phyloP scores from a whole-genome alignment of 805 yeast genomes.

The Brettanomyces naardenensis region DNA sequence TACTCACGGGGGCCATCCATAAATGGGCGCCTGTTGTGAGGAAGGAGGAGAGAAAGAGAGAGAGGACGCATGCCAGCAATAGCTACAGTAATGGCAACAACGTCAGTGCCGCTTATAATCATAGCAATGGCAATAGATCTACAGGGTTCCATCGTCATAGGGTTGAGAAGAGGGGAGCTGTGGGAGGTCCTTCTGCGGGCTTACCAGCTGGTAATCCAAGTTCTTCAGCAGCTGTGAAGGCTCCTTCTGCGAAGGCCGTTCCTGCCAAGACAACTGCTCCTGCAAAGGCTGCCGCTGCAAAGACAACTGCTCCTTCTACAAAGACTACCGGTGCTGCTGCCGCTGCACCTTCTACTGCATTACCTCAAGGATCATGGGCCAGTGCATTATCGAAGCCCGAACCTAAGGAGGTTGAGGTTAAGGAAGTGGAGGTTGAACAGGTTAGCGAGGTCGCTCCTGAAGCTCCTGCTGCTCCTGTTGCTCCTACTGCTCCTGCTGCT shows the following conservation, averaged over 20 bases:
- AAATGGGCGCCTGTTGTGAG: conserved; percentile 92
- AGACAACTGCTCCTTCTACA: neutral
- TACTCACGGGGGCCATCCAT: conserved; percentile 81
- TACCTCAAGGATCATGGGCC: conserved; percentile 25
- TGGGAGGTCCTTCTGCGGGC: too few species aligned
- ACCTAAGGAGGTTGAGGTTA: conserved; percentile 7
- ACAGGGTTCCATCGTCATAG: neutral
- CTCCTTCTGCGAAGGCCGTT: too few species aligned
- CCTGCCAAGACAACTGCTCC: neutral
- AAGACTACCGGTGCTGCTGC: conserved; percentile 1
- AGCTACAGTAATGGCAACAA: conserved; percentile 1
- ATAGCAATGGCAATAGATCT: too few species aligned
- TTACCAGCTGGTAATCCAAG: too few species aligned
- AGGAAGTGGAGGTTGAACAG: conserved; percentile 6
- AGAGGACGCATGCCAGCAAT: too few species aligned
- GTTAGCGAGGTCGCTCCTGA: conserved; percentile 2
- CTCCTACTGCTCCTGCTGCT: too few species aligned
- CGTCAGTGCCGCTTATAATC: conserved; percentile 1
- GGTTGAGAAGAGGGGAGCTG: too few species aligned
- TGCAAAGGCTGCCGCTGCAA: neutral
- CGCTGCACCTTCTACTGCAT: conserved; percentile 5
- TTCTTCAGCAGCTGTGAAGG: too few species aligned
- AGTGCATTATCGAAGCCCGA: conserved; percentile 17
- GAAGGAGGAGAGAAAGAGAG: conserved; percentile 46
- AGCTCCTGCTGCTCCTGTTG: conserved; percentile 12